A percentile compares a stretch with the other conserved stretches of the same genome.
Evolutionary conservation across 1,139 yeast genomes (phyloP).

Genomic region (Groenewaldozyma sp.): DNA sequence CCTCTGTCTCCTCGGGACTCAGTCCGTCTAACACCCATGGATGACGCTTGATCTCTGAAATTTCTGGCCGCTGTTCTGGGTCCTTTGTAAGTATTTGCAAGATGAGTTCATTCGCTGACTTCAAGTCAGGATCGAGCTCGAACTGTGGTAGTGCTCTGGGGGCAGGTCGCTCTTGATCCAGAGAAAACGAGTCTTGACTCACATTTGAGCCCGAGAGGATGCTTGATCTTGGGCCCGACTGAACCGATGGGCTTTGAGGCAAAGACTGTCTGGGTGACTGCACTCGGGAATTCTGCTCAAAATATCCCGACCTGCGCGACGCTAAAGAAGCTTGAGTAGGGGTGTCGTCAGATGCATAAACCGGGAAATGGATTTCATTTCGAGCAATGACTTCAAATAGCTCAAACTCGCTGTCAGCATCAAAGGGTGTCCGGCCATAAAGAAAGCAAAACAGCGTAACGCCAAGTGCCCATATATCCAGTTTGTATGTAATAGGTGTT

Average conservation of each 20-base stretch:
- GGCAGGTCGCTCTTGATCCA: neutral
- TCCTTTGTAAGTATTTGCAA: constrained; percentile 58
- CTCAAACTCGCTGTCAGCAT: constrained; percentile 81
- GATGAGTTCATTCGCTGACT: constrained; percentile 56
- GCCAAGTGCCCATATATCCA: constrained; percentile 96
- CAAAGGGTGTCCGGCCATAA: constrained; percentile 84
- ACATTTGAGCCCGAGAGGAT: constrained; percentile 6
- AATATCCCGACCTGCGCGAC: neutral
- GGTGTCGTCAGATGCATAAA: constrained; percentile 18
- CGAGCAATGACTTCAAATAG: constrained; percentile 75
- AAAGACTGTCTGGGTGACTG: neutral
- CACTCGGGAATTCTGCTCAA: no score
- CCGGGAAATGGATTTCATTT: constrained; percentile 55
- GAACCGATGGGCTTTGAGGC: neutral
- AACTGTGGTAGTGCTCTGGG: constrained; percentile 1
- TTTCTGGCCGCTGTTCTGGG: constrained; percentile 58
- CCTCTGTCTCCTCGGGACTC: constrained; percentile 34
- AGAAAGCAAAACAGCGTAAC: constrained; percentile 82
- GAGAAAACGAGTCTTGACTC: neutral
- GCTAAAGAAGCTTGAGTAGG: constrained; percentile 1
- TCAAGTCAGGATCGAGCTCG: constrained; percentile 23
- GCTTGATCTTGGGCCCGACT: neutral
- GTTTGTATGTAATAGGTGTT: constrained; percentile 57
- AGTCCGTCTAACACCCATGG: constrained; percentile 65
- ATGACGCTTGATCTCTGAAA: constrained; percentile 67